Conservation (phyloP, 2,329 filamentous ascomycete species). For the Laburnicola sp. region DNA sequence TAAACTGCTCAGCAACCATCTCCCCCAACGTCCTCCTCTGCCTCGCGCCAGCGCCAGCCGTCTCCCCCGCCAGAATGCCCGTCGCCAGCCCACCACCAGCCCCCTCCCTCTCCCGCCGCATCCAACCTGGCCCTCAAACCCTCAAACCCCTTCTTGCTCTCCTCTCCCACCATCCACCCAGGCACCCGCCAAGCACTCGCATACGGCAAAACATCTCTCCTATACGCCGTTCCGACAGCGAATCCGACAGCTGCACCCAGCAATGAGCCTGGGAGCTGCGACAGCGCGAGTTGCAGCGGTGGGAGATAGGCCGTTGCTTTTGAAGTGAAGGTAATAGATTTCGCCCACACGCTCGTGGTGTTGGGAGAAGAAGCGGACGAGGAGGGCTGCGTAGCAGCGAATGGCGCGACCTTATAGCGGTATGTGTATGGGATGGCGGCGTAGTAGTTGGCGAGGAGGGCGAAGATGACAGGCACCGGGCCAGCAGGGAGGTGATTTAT, state of each 20-base stretch:
- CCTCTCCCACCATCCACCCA: conserved; percentile 77
- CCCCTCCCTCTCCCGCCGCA: conserved; percentile 49
- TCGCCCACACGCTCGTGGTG: conserved; percentile 57
- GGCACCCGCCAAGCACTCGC: conserved; percentile 76
- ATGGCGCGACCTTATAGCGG: conserved; percentile 71
- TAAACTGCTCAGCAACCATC: conserved; percentile 52
- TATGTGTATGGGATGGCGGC: conserved; percentile 84
- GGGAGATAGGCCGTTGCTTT: conserved; percentile 89
- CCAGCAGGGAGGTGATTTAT: conserved; percentile 91
- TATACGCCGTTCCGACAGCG: conserved; percentile 83
- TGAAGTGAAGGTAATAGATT: conserved; percentile 75
- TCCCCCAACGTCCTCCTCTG: conserved; percentile 52
- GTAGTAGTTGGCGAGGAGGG: conserved; percentile 90
- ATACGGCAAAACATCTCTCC: conserved; percentile 77
- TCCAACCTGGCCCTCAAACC: conserved; percentile 56
- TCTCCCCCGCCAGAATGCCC: conserved; percentile 57
- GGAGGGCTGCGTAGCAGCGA: conserved; percentile 21
- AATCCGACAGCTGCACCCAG: conserved; percentile 79
- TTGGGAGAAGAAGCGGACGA: conserved; percentile 52
- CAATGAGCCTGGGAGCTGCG: conserved; percentile 84
- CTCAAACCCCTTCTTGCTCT: conserved; percentile 51
- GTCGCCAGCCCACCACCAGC: conserved; percentile 37
- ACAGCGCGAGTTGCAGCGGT: conserved; percentile 79
- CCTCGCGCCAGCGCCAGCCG: conserved; percentile 31
- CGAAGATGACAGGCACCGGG: conserved; percentile 82